Evolutionary conservation across 2,329 filamentous ascomycete genomes (phyloP).

Genomic region (Diaporthe citrichinensis): DNA sequence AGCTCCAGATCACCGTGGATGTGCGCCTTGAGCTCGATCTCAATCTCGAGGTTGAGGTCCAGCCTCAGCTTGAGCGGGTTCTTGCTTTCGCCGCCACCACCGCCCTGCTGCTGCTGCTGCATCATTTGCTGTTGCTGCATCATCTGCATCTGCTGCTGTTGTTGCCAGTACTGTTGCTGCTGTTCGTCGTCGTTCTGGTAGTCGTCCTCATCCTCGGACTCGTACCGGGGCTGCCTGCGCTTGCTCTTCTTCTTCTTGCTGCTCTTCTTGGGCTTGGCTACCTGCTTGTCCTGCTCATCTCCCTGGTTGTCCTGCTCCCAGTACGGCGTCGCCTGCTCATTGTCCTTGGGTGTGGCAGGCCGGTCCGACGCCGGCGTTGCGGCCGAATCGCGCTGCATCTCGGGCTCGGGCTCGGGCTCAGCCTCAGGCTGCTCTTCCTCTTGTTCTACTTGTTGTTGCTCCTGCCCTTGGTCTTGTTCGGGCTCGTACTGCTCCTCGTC

Average conservation of each 20-base stretch:
- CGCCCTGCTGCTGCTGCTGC: constrained; percentile 50
- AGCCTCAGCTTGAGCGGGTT: constrained; percentile 79
- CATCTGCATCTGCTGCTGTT: constrained; percentile 45
- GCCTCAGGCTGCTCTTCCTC: constrained; percentile 51
- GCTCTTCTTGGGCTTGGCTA: constrained; percentile 43
- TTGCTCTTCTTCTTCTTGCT: constrained; percentile 43
- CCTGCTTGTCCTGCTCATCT: constrained; percentile 47
- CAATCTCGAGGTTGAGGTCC: constrained; percentile 83
- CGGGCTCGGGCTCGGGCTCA: constrained; percentile 70
- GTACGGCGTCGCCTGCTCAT: constrained; percentile 49
- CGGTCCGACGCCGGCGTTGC: constrained; percentile 48
- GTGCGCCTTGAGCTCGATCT: constrained; percentile 84
- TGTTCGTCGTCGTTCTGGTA: constrained; percentile 45
- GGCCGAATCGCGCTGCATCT: constrained; percentile 70
- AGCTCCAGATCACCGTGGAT: constrained; percentile 84
- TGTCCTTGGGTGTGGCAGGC: constrained; percentile 51
- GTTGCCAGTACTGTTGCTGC: constrained; percentile 44
- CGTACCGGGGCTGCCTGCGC: constrained; percentile 36
- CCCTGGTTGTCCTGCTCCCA: constrained; percentile 47
- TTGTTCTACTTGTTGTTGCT: constrained; percentile 43
- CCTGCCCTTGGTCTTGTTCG: constrained; percentile 43
- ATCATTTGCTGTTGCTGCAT: constrained; percentile 50
- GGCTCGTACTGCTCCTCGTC: constrained; percentile 43
- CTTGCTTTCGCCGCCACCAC: constrained; percentile 57
- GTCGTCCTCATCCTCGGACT: constrained; percentile 39